Evolutionary conservation across 1,139 yeast species (phyloP).

Genomic region (Yamadazyma epiphylla): DNA sequence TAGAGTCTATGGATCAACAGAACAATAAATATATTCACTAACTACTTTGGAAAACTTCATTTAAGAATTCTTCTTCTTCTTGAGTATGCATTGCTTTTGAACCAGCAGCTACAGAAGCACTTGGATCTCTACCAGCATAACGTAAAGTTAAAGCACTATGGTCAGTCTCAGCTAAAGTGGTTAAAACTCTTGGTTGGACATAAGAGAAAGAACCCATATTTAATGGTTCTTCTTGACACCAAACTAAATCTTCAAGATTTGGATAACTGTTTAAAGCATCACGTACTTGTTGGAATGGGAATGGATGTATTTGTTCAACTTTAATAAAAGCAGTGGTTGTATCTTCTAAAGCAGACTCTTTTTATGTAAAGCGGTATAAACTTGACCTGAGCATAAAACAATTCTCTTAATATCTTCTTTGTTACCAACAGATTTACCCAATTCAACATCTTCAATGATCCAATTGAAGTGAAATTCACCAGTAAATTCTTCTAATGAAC

Average conservation of each 20-base stretch:
- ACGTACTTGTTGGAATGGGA: conserved; percentile 95
- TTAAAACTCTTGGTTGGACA: conserved; percentile 76
- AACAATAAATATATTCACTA: too few relatives aligned
- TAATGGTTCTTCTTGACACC: conserved; percentile 99
- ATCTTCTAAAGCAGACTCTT: conserved; percentile 74
- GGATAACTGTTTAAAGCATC: conserved; percentile 81
- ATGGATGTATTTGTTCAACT: conserved; percentile 95
- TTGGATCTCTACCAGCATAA: conserved; percentile 97
- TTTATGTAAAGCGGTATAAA: conserved; percentile 86
- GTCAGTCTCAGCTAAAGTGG: conserved; percentile 70
- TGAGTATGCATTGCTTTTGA: conserved; percentile 80
- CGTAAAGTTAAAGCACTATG: conserved; percentile 60
- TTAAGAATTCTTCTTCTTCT: conserved; percentile 86
- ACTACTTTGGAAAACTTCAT: conserved; percentile 72
- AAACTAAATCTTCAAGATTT: conserved; percentile 80
- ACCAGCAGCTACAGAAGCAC: conserved; percentile 98
- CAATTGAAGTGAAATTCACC: conserved; percentile 92
- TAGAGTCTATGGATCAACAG: too few relatives aligned
- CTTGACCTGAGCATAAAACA: conserved; percentile 89
- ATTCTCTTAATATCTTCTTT: conserved; percentile 88
- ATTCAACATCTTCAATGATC: conserved; percentile 89
- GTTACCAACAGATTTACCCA: conserved; percentile 68
- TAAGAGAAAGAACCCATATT: conserved; percentile 91
- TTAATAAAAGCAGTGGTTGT: conserved; percentile 84
- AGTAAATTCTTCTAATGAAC: conserved; percentile 76